These are phyloP conservation scores for Kodamaea nitidulidarum DNA, from an alignment of 805 yeast genomes.

Conservation along the genomic window DNA sequence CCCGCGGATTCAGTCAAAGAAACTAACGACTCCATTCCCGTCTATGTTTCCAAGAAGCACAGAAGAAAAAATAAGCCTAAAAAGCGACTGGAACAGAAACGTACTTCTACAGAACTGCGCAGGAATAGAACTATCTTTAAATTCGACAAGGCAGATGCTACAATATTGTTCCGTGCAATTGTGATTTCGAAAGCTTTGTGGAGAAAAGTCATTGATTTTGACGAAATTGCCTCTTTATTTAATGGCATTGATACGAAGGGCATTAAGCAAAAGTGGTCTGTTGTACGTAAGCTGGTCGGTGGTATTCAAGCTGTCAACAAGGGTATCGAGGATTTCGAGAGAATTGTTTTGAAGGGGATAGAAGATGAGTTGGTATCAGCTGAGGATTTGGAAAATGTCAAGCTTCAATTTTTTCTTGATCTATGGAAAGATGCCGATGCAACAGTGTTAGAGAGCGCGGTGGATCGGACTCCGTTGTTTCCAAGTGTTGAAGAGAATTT, in stretches of 20 bases:
- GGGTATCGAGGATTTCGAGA: slow-evolving; percentile 67
- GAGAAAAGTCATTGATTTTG: slow-evolving; percentile 62
- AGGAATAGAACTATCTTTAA: slow-evolving; percentile 10
- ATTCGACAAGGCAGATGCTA: slow-evolving; percentile 45
- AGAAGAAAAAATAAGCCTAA: slow-evolving; percentile 14
- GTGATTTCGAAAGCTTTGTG: slow-evolving; percentile 61
- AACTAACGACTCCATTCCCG: slow-evolving; percentile 7
- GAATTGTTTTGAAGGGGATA: slow-evolving; percentile 55
- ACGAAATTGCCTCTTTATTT: slow-evolving; percentile 49
- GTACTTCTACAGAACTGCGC: slow-evolving; percentile 4
- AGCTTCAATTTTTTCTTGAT: slow-evolving; percentile 49
- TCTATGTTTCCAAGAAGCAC: slow-evolving; percentile 13
- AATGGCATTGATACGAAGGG: slow-evolving; percentile 39
- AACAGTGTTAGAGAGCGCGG: slow-evolving; percentile 19
- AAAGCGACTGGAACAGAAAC: slow-evolving; percentile 8
- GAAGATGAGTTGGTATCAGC: slow-evolving; percentile 48
- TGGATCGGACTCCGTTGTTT: slow-evolving; percentile 37
- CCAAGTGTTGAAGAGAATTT: slow-evolving; percentile 45
- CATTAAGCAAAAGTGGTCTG: slow-evolving; percentile 66
- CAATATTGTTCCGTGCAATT: slow-evolving; percentile 57
- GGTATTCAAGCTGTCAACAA: slow-evolving; percentile 50
- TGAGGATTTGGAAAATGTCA: slow-evolving; percentile 47
- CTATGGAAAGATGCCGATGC: slow-evolving; percentile 62
- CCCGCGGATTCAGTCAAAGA: not conserved
- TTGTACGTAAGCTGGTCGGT: slow-evolving; percentile 49